Percentiles rank a stretch among this genome's conserved stretches.
Conservation (phyloP, 2,329 filamentous ascomycete species). For the Aureobasidium sp. region DNA sequence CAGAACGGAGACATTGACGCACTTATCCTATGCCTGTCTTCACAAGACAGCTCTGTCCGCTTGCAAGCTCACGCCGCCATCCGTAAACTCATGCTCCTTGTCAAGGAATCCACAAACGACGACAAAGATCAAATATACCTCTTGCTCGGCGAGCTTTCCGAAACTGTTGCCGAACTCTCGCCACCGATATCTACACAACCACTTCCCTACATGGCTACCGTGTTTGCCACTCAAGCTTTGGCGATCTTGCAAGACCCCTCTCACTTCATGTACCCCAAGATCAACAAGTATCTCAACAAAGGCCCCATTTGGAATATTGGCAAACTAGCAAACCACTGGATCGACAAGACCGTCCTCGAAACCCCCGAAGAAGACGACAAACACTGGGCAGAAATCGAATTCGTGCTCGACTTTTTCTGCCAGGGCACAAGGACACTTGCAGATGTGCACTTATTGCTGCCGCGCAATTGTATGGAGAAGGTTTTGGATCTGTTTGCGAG, state of each 20-base stretch:
- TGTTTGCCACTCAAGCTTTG: slow-evolving; percentile 65
- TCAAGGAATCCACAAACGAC: slow-evolving; percentile 58
- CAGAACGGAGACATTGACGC: slow-evolving; percentile 66
- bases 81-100: slow-evolving; percentile 49
- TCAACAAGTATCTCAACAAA: slow-evolving; percentile 75
- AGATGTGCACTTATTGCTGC: slow-evolving; percentile 54
- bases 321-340: slow-evolving; percentile 50
- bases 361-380: slow-evolving; percentile 64
- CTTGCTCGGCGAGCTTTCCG: slow-evolving; percentile 68
- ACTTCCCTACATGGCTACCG: slow-evolving; percentile 65
- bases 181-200: slow-evolving; percentile 23
- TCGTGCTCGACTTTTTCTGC: slow-evolving; percentile 64
- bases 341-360: slow-evolving; percentile 65
- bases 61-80: slow-evolving; percentile 67
- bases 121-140: slow-evolving; percentile 74
- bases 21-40: slow-evolving; percentile 68
- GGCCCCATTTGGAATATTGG: slow-evolving; percentile 63
- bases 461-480: slow-evolving; percentile 64
- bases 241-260: slow-evolving; percentile 65
- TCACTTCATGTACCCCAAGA: slow-evolving; percentile 75
- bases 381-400: slow-evolving; percentile 64
- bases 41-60: slow-evolving; percentile 64
- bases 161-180: slow-evolving; percentile 55
- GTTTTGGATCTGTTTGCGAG: slow-evolving; percentile 62
- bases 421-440: slow-evolving; percentile 52